Evolutionary conservation across 2,329 filamentous ascomycete genomes (phyloP), one percentile per base, ranked within the genome.

Genomic region (Cercospora sesami): DNA sequence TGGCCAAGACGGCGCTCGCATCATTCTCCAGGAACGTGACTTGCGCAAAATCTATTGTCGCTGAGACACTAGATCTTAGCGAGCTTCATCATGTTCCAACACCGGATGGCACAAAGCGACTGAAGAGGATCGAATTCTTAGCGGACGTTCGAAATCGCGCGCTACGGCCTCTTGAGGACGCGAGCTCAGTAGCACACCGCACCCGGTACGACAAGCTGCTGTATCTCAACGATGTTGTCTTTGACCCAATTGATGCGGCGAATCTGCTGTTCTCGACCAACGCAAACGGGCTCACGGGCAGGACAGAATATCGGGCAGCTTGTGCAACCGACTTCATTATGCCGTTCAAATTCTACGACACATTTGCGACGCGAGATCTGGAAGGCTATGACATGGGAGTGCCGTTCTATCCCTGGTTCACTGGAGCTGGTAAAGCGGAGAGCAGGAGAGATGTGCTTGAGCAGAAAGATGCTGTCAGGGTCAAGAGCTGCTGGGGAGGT

Each of bases 401-500:
- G 48, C 86, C 88, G 1, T 86, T 89, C 68, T 93, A 86, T 77
- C 91, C 91, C 0, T 90, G 88, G 80, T 90, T 91, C 77, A 84
- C 86, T 4, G 79, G 76, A 57, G 81, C 80, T 1, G 86, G 86
- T 1, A 77, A 84, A 14, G 87, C 81, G 0, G 76, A 73, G n/a
- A 82, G 79, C 80, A 83, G 90, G 55, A 81, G 83, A 4, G 90
- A 91, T 75, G 88, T 92, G 18, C 78, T 91, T 1, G 81, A 80
- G 0, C 86, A 87, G 65, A 84, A 78, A 42, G 87, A 89, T 71
- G 86, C 90, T 0, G 90, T 93, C 1, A 85, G 87, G 8, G 90
- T 93, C 1, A 86, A 85, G 73, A 89, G 88, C 71, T 93, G 91
- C 79, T 93, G 91, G 91, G 89, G 90, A 63, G 91, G 91, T 23